Base-by-base conservation (phyloP, 1,284 basidiomycete genomes). In the Malassezia restricta region DNA sequence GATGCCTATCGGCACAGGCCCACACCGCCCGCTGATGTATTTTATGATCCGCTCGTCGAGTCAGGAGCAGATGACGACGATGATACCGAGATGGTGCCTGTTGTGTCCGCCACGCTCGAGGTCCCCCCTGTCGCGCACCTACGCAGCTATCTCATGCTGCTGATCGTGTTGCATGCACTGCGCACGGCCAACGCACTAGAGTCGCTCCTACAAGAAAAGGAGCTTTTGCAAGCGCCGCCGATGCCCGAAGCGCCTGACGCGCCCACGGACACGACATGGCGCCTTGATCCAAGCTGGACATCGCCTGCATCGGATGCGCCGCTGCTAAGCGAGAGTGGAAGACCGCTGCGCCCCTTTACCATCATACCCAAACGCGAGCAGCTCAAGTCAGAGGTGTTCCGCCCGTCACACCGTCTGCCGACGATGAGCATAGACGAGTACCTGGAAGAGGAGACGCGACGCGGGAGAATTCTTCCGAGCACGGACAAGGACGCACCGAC, bases 351-450 rank as follows among this genome's bases (percentile, higher is more conserved):
- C 1, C 70, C 70, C 0, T 72, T 72, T 46, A 63, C 61, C 11
- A 71, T 72, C 46, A 63, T 62, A 11, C 35, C 40, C n/a, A 38
- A 30, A 12, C 51, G 40, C 12, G 29, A 9, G 7, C 0, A 82
- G 84, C 1, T 83, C 80, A 56, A 70, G 88, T 9, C 90, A 0
- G 82, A 87, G 66, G 90, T 96, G 3, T 98, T 96, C 76, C 80
- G 83, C 12, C 81, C 87, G 3, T 81, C 80, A n/a, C 82, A 95
- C 72, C 80, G 85, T 20, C 77, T 98, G 29, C 92, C 92, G 3
- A 92, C 88, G 0, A 96, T 99, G 94, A 81, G 85, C 1, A 83
- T 98, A 62, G 92, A 98, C 68, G 87, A 98, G 74, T 96, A 92
- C 69, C 79, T 98, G 20, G 83, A 85, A 61, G 83, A 90, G 55